Evolutionary conservation across 2,329 filamentous ascomycete species (phyloP).

Genomic region (Talaromyces sp.): DNA sequence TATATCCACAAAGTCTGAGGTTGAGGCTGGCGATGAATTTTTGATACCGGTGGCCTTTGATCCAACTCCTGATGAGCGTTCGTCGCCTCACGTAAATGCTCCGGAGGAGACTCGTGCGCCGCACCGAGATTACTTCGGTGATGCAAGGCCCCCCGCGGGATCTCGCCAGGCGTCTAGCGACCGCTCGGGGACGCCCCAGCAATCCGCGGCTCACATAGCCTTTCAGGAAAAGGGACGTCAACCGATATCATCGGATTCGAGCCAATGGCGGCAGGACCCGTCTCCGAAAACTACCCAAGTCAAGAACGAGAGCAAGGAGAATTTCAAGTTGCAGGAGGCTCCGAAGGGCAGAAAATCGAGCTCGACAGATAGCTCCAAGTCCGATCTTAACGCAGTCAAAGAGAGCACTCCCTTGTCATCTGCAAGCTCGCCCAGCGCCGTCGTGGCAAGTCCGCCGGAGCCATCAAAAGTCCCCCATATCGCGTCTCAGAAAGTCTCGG

Average conservation of each 20-base stretch:
- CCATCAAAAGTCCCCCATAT: conserved; percentile 27
- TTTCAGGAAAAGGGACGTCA: conserved; percentile 78
- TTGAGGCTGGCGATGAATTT: conserved; percentile 60
- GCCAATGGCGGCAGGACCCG: conserved; percentile 20
- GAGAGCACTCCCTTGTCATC: conserved; percentile 38
- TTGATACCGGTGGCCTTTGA: conserved; percentile 72
- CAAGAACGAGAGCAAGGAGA: conserved; percentile 38
- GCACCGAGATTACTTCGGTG: conserved; percentile 52
- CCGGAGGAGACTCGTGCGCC: conserved; percentile 24
- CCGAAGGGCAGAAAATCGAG: conserved; percentile 58
- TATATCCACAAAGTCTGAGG: conserved; percentile 51
- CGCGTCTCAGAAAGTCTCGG: conserved; percentile 7
- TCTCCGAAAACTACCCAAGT: conserved; percentile 11
- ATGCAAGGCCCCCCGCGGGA: conserved; percentile 18
- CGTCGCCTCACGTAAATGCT: conserved; percentile 32
- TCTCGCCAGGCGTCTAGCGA: conserved; percentile 19
- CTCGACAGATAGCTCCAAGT: conserved; percentile 19
- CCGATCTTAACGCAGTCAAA: conserved; percentile 16
- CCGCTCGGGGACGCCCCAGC: conserved; percentile 27
- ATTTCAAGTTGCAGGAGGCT: conserved; percentile 75
- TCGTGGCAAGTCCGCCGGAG: conserved; percentile 8
- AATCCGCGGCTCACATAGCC: conserved; percentile 78
- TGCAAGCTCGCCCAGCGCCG: conserved; percentile 21
- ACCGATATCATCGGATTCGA: conserved; percentile 43
- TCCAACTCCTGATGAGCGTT: conserved; percentile 52